Base-by-base conservation (phyloP, 1,284 basidiomycete species). In the Melampsora medusae region DNA sequence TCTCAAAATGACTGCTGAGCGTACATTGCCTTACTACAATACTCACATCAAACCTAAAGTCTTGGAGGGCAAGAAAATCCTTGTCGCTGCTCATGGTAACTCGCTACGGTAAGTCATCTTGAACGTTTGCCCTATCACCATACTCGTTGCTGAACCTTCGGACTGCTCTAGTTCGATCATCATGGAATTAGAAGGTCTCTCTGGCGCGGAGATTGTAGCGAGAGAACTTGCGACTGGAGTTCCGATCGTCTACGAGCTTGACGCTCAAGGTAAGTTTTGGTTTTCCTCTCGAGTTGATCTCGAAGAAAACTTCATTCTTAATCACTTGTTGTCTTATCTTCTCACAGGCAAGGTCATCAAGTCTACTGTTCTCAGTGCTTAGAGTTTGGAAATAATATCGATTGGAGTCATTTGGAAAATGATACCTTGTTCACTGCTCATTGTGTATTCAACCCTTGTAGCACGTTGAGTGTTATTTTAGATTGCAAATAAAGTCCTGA, bases 51-150 rank as follows among this genome's bases (percentile, higher is more conserved):
- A 82, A 48, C 84, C 84, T 14, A 78, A 81, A 25, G 80, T 85
- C 68, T 74, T 79, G 49, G 73, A 81, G 70, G 84, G 84, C 73
- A 83, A 85, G 80, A 84, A 84, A 78, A 82, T 85, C 22, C 81
- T 85, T 69, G 81, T 85, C 31, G 81, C 84, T 38, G 84, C 84
- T 48, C 84, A 85, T 80, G 84, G 84, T 59, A 85, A 85, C 83
- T 84, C 84, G 62, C 77, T 81, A 33, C 72, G 80, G 78, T 77
- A 49, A 67, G 64, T 56, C 49, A 48, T 62, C 69, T 69, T 17
- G 25, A 38, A 38, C 56, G 14, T 61, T 64, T 49, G 22, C 35
- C 35, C 28, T 28, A 38, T 38, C 35, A 12, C 65, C 49, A 10
- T 56, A 5, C 10, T 33, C 4, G 4, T 31, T 38, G 38, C 48